These are phyloP conservation scores for Leavenworthia alabamica DNA, from an alignment of 345 rosid genomes.

Conservation along the genomic window DNA sequence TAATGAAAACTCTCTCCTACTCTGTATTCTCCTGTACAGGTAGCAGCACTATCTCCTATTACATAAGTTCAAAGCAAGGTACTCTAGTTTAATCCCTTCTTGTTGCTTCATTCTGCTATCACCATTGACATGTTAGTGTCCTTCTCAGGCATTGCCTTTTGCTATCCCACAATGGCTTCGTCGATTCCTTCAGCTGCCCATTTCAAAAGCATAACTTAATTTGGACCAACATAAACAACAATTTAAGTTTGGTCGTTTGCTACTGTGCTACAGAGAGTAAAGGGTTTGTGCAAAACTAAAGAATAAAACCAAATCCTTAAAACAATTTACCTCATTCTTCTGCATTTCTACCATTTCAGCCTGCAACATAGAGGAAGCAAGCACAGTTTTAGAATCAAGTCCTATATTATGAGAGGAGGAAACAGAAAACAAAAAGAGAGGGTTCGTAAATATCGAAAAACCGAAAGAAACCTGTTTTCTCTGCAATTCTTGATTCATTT, in stretches of 20 bases:
- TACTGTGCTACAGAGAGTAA: slow-evolving; percentile 4
- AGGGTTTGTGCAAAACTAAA: not conserved
- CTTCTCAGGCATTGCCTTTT: slow-evolving; percentile 52
- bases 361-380: slow-evolving; percentile 43
- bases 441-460: not conserved
- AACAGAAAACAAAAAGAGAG: not conserved
- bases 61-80: slow-evolving; percentile 12
- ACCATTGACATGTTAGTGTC: slow-evolving; percentile 72
- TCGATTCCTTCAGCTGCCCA: slow-evolving; percentile 40
- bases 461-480: slow-evolving; percentile 58
- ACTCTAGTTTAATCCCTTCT: slow-evolving; percentile 7
- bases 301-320: not conserved
- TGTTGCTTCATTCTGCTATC: no score
- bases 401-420: not conserved
- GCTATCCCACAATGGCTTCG: slow-evolving; percentile 45
- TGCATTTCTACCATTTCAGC: slow-evolving; percentile 48
- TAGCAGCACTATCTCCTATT: slow-evolving; percentile 30
- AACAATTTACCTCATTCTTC: slow-evolving; percentile 50
- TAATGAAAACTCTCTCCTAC: slow-evolving; percentile 21
- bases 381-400: slow-evolving; percentile 7
- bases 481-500: slow-evolving; percentile 62
- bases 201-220: not conserved
- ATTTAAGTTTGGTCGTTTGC: not conserved
- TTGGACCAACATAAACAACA: not conserved
- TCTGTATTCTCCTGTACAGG: slow-evolving; percentile 28